Percentiles rank a stretch among this genome's conserved stretches.
Evolutionary conservation across 2,329 filamentous ascomycete genomes (phyloP).

Genomic region (Zalaria sp.): DNA sequence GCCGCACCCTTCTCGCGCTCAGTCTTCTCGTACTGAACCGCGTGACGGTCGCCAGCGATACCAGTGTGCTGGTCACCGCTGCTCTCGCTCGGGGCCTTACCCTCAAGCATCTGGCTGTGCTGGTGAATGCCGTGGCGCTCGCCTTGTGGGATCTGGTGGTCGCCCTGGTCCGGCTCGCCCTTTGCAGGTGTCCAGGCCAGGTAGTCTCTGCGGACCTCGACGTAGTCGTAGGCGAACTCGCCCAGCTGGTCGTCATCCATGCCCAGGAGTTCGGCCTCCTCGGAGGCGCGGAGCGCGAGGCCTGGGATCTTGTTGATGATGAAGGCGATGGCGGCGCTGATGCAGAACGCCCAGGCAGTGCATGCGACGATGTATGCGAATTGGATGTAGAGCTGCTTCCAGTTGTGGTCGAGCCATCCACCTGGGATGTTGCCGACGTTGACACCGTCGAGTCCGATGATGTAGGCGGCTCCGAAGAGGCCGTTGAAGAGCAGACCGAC

Average conservation of each 20-base stretch:
- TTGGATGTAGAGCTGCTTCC: slow-evolving; percentile 62
- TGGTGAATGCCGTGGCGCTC: slow-evolving; percentile 56
- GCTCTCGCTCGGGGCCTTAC: slow-evolving; percentile 33
- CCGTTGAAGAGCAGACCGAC: slow-evolving; percentile 66
- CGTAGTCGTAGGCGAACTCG: slow-evolving; percentile 83
- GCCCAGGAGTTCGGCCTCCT: slow-evolving; percentile 71
- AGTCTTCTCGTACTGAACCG: slow-evolving; percentile 32
- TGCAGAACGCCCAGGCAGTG: slow-evolving; percentile 55
- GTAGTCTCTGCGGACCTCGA: slow-evolving; percentile 78
- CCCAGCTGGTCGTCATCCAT: slow-evolving; percentile 87
- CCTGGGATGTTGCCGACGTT: slow-evolving; percentile 43
- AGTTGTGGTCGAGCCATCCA: slow-evolving; percentile 66
- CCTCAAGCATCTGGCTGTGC: slow-evolving; percentile 52
- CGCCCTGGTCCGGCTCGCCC: slow-evolving; percentile 45
- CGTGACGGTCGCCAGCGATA: slow-evolving; percentile 39
- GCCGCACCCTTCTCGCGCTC: slow-evolving; percentile 10
- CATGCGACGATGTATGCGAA: slow-evolving; percentile 59
- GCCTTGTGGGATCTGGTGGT: slow-evolving; percentile 48
- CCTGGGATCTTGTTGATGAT: slow-evolving; percentile 62
- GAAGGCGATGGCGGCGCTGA: slow-evolving; percentile 62
- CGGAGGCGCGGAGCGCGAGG: slow-evolving; percentile 63
- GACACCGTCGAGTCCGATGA: slow-evolving; percentile 63
- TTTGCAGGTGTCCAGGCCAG: slow-evolving; percentile 73
- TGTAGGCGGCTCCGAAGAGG: slow-evolving; percentile 54
- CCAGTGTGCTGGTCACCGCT: slow-evolving; percentile 31